These are phyloP conservation scores for Pyrus communis DNA, from an alignment of 306 rosid species.

Conservation along the genomic window DNA sequence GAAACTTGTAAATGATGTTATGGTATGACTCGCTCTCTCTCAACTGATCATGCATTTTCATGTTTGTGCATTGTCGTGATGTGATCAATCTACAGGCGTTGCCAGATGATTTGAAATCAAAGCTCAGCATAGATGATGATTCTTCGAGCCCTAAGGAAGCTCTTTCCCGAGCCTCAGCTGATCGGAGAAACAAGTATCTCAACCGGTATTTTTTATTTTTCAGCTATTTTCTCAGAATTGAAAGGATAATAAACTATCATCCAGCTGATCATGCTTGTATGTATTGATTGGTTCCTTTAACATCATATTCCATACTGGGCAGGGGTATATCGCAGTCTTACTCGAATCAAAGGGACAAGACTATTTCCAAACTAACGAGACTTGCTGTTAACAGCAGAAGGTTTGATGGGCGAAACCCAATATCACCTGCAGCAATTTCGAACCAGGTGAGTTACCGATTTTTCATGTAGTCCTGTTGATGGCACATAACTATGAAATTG, in stretches of 20 bases:
- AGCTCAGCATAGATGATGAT: conserved; percentile 88
- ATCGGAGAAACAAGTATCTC: conserved; percentile 77
- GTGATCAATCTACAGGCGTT: conserved; percentile 60
- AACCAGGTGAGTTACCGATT: conserved; percentile 53
- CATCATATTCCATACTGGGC: conserved; percentile 4
- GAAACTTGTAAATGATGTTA: conserved; percentile 94
- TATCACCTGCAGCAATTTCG: conserved; percentile 66
- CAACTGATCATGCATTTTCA: neutral
- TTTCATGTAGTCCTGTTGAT: neutral
- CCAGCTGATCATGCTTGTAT: neutral
- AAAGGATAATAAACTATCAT: neutral
- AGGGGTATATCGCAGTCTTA: conserved; percentile 68
- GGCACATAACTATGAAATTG: neutral
- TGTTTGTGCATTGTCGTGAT: conserved; percentile 26
- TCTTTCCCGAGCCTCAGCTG: conserved; percentile 91
- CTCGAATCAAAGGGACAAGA: conserved; percentile 68
- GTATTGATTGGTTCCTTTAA: neutral
- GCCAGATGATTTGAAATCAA: conserved; percentile 88
- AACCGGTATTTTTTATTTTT: conserved; percentile 45
- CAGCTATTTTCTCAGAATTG: neutral
- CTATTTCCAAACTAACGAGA: conserved; percentile 61
- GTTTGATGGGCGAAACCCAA: conserved; percentile 64
- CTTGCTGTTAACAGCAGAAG: conserved; percentile 67
- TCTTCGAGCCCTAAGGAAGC: conserved; percentile 96
- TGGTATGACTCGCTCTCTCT: conserved; percentile 43